Evolutionary conservation across 2,329 filamentous ascomycete species (phyloP).

Genomic region (Lasiodiplodia gonubiensis): DNA sequence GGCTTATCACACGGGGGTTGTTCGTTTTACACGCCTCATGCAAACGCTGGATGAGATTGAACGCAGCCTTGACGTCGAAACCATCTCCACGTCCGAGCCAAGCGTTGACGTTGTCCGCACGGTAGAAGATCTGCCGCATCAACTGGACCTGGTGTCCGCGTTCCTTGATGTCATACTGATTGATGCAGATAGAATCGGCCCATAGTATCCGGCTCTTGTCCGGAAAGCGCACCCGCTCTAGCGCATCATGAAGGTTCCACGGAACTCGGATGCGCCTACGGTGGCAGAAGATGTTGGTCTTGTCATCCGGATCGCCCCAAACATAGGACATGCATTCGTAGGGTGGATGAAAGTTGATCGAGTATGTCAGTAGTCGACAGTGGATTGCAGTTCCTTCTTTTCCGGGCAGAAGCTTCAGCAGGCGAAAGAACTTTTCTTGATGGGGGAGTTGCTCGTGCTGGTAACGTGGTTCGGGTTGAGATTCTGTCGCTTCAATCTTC

Average conservation of each 20-base stretch:
- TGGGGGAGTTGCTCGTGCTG: background rate
- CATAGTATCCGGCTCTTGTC: constrained; percentile 20
- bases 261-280: background rate
- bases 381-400: background rate
- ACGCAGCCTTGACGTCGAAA: background rate
- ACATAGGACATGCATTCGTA: constrained; percentile 19
- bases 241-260: background rate
- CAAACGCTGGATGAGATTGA: background rate
- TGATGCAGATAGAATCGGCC: constrained; percentile 30
- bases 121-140: constrained; percentile 27
- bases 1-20: background rate
- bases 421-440: background rate
- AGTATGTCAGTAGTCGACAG: background rate
- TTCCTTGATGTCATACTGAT: constrained; percentile 27
- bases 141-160: constrained; percentile 28
- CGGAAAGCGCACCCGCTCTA: background rate
- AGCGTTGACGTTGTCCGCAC: constrained; percentile 13
- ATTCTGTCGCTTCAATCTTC: background rate
- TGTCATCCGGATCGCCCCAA: constrained; percentile 8
- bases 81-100: constrained; percentile 15
- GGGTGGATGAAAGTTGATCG: constrained; percentile 2
- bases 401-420: background rate
- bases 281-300: background rate
- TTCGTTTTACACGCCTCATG: background rate
- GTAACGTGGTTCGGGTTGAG: background rate